Conservation (phyloP, 2,329 filamentous ascomycete species). For the Hysterium pulicare region DNA sequence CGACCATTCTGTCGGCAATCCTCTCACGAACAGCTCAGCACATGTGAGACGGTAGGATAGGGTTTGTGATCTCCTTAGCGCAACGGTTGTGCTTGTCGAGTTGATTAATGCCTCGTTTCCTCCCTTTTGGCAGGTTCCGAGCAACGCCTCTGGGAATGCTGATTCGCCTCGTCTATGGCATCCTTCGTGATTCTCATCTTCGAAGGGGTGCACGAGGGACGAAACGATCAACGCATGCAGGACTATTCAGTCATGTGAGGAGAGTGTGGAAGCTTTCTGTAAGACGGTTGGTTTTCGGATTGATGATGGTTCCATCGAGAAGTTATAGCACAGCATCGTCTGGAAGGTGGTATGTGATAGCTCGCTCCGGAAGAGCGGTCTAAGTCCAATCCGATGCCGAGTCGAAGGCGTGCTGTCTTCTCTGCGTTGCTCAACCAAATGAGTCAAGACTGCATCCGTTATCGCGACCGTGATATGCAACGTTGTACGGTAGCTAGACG, state of each 20-base stretch:
- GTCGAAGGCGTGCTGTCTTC: constrained; percentile 5
- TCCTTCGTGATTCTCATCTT: constrained; percentile 19
- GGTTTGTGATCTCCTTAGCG: constrained; percentile 17
- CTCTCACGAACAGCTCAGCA: constrained; percentile 5
- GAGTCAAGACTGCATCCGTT: constrained; percentile 17
- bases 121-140: constrained; percentile 19
- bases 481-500: neutral
- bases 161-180: constrained; percentile 25
- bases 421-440: constrained; percentile 14
- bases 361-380: constrained; percentile 24
- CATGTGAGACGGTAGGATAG: constrained; percentile 11
- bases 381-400: constrained; percentile 7
- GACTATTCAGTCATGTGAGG: constrained; percentile 31
- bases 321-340: constrained; percentile 11
- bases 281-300: constrained; percentile 25
- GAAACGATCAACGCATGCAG: constrained; percentile 25
- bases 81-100: constrained; percentile 15
- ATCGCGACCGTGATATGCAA: constrained; percentile 2
- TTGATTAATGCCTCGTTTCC: constrained; percentile 22
- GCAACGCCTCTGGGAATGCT: constrained; percentile 21
- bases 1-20: constrained; percentile 9
- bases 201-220: constrained; percentile 22
- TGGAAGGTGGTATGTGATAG: constrained; percentile 6
- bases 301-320: constrained; percentile 23
- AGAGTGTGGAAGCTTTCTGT: constrained; percentile 21